Evolutionary conservation across 495 filamentous ascomycete species (phyloP).

Genomic region (Penicillium samsonianum): DNA sequence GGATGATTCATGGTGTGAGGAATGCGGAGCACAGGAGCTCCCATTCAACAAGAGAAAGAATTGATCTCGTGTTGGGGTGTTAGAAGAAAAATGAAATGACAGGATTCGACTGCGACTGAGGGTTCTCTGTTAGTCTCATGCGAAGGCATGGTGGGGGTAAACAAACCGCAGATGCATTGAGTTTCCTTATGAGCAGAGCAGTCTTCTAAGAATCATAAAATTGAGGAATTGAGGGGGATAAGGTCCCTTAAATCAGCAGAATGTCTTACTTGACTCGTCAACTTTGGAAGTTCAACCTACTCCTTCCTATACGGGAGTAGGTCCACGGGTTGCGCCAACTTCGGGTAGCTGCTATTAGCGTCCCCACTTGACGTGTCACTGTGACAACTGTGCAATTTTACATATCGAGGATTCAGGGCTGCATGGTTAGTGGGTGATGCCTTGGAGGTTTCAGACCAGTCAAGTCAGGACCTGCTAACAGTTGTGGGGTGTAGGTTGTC

Average conservation of each 20-base stretch:
- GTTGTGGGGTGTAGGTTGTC: too few species aligned
- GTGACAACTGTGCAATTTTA: neutral
- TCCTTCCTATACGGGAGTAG: neutral
- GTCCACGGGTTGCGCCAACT: neutral
- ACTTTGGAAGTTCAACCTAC: neutral
- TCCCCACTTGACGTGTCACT: neutral
- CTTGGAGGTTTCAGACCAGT: too few species aligned
- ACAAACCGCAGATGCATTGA: neutral
- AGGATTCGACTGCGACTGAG: neutral
- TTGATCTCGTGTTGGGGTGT: neutral
- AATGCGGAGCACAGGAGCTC: neutral
- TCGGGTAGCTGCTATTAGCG: constrained; percentile 6
- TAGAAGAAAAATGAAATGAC: neutral
- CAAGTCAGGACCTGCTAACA: too few species aligned
- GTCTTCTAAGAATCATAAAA: neutral
- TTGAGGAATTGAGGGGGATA: neutral
- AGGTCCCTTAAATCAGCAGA: neutral
- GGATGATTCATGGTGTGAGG: neutral
- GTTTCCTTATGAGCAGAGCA: neutral
- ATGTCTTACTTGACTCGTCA: neutral
- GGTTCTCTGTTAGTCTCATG: neutral
- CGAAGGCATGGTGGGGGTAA: constrained; percentile 1
- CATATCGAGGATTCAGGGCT: neutral
- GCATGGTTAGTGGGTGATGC: constrained; percentile 1
- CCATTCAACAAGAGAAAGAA: neutral